Conservation (phyloP, 2,329 filamentous ascomycete species). For the Diaporthe destruens region DNA sequence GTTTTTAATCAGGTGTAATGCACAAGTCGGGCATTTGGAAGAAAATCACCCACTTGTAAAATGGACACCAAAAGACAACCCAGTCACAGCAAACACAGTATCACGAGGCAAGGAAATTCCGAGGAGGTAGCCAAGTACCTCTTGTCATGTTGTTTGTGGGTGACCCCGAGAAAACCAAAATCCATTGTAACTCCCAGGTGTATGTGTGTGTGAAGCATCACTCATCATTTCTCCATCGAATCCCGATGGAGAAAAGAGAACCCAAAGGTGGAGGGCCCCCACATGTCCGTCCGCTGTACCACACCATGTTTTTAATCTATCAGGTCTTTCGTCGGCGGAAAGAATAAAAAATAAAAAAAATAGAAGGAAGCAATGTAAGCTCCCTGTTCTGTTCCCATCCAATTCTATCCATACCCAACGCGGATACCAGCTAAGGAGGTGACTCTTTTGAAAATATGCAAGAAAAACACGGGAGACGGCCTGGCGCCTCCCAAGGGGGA, state of each 20-base stretch:
- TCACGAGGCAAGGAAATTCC: conserved; percentile 3
- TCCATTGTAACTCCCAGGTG: conserved; percentile 38
- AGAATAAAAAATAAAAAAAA: background rate
- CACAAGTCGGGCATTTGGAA: background rate
- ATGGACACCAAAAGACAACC: background rate
- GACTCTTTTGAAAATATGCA: background rate
- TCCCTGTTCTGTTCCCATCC: conserved; percentile 15
- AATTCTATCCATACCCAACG: conserved; percentile 26
- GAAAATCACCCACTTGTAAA: background rate
- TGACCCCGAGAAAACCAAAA: conserved; percentile 40
- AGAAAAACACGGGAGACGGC: conserved; percentile 35
- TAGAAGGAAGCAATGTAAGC: background rate
- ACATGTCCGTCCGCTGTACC: conserved; percentile 20
- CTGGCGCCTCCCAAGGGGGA: conserved; percentile 38
- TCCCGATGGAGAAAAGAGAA: background rate
- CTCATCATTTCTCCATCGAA: conserved; percentile 15
- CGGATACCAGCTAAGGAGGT: background rate
- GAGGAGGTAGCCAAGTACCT: conserved; percentile 1
- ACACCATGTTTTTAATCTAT: conserved; percentile 36
- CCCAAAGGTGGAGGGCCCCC: background rate
- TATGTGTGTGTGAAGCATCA: conserved; percentile 34
- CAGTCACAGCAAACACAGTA: background rate
- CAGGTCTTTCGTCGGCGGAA: conserved; percentile 29
- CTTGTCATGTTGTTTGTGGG: conserved; percentile 6
- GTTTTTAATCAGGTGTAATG: background rate